Conservation (phyloP, 2,329 filamentous ascomycete genomes). For the Paecilomyces formosus region DNA sequence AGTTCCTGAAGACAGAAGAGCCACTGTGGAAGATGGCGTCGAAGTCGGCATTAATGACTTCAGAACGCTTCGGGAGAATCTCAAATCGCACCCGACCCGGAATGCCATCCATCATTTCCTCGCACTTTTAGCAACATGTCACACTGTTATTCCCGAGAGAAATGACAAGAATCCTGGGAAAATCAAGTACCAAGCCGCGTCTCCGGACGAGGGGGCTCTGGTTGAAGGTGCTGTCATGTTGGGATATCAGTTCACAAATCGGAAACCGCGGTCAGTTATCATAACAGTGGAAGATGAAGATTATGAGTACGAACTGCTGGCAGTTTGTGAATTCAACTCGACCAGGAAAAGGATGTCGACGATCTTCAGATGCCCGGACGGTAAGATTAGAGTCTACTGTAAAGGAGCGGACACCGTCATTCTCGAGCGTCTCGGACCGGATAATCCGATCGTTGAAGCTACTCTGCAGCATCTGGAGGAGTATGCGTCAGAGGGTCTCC, state of each 20-base stretch:
- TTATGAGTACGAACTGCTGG: constrained; percentile 80
- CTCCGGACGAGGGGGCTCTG: constrained; percentile 92
- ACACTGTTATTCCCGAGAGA: constrained; percentile 93
- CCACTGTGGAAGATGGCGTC: constrained; percentile 67
- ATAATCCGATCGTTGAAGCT: constrained; percentile 81
- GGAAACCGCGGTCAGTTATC: constrained; percentile 81
- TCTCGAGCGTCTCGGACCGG: constrained; percentile 73
- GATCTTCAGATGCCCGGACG: constrained; percentile 92
- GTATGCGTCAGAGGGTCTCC: constrained; percentile 90
- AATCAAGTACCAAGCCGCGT: constrained; percentile 97
- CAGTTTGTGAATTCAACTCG: constrained; percentile 99
- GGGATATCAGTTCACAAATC: constrained; percentile 83
- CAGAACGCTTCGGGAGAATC: constrained; percentile 63
- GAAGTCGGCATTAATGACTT: constrained; percentile 81
- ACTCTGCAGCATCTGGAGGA: constrained; percentile 96
- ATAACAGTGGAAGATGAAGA: constrained; percentile 68
- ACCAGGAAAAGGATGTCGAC: constrained; percentile 96
- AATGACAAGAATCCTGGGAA: constrained; percentile 66
- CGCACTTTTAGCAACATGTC: constrained; percentile 77
- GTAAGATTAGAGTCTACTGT: constrained; percentile 86
- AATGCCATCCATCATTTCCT: constrained; percentile 77
- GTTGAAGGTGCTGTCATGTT: constrained; percentile 82
- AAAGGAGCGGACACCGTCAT: constrained; percentile 99
- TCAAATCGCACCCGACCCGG: constrained; percentile 52
- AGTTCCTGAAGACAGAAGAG: constrained; percentile 80